These are phyloP conservation scores for Salix dunnii DNA, from an alignment of 345 rosid species.

Conservation along the genomic window DNA sequence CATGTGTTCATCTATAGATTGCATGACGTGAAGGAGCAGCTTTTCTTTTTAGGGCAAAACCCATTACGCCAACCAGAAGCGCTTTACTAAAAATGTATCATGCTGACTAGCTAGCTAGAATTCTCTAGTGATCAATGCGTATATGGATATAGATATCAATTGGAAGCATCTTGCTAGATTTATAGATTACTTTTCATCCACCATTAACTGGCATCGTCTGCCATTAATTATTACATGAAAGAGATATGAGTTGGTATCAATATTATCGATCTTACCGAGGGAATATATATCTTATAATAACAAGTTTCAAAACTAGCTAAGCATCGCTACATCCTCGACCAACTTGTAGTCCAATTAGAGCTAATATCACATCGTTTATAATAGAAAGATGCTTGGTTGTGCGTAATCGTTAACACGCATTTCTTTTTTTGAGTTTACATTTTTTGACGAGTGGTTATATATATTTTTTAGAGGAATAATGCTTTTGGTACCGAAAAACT, in stretches of 20 bases:
- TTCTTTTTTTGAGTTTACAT: neutral
- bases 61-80: neutral
- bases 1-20: too few species aligned
- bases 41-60: neutral
- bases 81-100: neutral
- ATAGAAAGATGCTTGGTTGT: neutral
- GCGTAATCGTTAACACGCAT: neutral
- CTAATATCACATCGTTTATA: too few species aligned
- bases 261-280: neutral
- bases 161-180: too few species aligned
- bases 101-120: neutral
- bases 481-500: neutral
- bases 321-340: neutral
- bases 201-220: neutral
- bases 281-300: neutral
- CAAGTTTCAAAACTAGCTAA: neutral
- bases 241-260: neutral
- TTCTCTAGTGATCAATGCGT: neutral
- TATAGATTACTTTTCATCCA: neutral
- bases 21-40: neutral
- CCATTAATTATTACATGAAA: neutral
- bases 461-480: neutral
- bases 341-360: neutral
- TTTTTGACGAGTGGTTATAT: neutral
- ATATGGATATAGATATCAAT: too few species aligned